Base-by-base conservation (phyloP, 176 grass and related monocot genomes). In the Juncus inflexus region DNA sequence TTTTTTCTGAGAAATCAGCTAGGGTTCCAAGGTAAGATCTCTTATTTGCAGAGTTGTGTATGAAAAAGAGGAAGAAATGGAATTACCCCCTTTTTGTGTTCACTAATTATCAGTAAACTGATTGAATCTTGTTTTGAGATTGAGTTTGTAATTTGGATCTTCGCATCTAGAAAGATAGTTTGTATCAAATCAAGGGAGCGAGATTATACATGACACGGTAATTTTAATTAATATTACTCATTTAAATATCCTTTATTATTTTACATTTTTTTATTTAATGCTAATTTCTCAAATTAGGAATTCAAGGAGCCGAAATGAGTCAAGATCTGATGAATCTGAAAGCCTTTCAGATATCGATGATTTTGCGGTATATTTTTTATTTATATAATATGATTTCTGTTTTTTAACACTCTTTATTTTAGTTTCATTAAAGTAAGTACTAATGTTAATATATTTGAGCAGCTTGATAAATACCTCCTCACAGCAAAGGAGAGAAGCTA, bases 391-490 rank as follows among this genome's bases (percentile, higher is more conserved):
- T 58, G 12, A 4, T 5, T 9, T 42, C 13, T 47, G 43, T 9
- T 58, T 56, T 54, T 4, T 58, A 15, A 11, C 5, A 16, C 40
- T 58, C 12, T 41, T 35, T 45, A 42, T 9, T 57, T 71, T 71
- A 8, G 9, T 35, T 61, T 4, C 15, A 61, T 4, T 10, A 28
- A 15, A 12, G 14, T 61, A 61, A 71, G 42, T 71, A 59, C 7
- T n/a, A 41, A 70, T 58, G 6, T 71, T 16, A 15, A 5, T 47
- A 9, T 6, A 47, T 47, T 47, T 47, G 57, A 57, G 52, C 15
- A 71, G 67, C 67, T 71, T 40, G 57, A 71, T 59, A 71, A 71
- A 9, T 71, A 71, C 54, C 38, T 71, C 19, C 67, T 71, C 37
- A 58, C 15, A 16, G 38, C 54, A 12, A 71, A 59, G 9, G 67